Conservation (phyloP, 2,329 filamentous ascomycete species). For the Ascochyta pisi region DNA sequence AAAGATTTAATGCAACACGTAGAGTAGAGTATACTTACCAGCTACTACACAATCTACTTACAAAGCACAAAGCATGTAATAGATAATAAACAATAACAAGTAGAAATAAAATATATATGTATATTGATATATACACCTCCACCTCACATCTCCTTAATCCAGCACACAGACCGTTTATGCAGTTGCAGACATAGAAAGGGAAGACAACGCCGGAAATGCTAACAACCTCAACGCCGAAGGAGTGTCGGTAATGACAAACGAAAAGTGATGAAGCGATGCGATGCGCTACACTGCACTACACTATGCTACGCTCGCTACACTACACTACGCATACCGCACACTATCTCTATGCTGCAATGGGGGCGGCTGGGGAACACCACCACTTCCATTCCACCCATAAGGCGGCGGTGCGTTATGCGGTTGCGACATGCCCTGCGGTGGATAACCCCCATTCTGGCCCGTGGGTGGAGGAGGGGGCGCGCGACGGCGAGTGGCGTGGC, state of each 20-base stretch:
- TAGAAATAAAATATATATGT: too few relatives aligned
- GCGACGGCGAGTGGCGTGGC: not conserved
- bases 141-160: too few relatives aligned
- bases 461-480: not conserved
- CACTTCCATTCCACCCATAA: slow-evolving; percentile 10
- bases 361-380: slow-evolving; percentile 19
- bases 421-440: not conserved
- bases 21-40: too few relatives aligned
- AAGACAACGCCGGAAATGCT: not conserved
- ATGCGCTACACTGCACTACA: too few relatives aligned
- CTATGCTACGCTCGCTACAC: too few relatives aligned
- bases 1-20: too few relatives aligned
- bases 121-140: too few relatives aligned
- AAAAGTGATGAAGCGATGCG: too few relatives aligned
- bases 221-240: not conserved
- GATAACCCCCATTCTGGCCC: not conserved
- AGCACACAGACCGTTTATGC: too few relatives aligned
- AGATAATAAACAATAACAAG: too few relatives aligned
- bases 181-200: not conserved
- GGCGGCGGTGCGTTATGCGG: not conserved
- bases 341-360: slow-evolving; percentile 20
- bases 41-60: too few relatives aligned
- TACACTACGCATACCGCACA: slow-evolving; percentile 24
- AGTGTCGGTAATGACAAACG: not conserved
- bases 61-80: too few relatives aligned